Evolutionary conservation across 2,329 filamentous ascomycete species (phyloP), one percentile per base, ranked within the genome.

Genomic region (Cytospora chrysosperma): DNA sequence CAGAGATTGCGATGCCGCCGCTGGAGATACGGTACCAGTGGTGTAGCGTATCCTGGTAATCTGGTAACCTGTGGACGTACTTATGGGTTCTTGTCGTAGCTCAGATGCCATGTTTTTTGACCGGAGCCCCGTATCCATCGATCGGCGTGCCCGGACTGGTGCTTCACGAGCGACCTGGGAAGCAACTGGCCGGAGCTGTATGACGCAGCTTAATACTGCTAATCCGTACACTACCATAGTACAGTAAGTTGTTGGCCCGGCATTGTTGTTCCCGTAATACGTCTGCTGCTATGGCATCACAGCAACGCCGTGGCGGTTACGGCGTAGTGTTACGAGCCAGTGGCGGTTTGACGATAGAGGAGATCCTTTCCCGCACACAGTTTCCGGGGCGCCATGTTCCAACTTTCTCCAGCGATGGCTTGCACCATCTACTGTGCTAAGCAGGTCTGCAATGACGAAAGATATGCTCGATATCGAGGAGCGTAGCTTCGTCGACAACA

Each of bases 81-180:
- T n/a, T n/a, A n/a, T 51, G 51, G 62, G 34, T 52, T 60, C 56
- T 37, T 60, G 52, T 60, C 51, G 62, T 61, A 56, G 62, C 56
- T 56, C 24, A 50, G 26, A 54, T 54, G 59, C 51, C 59, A 55
- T 61, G 58, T 15, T 49, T 61, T 49, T 37, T 37, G 10, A 24
- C 51, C 59, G 59, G 37, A 61, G 10, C 34, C 51, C 49, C 59
- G 51, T 61, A 19, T 61, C 51, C 40, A 37, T 55, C 51, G 59
- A 50, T 55, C 59, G 54, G 54, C 59, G 50, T 55, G 40, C 51
- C 59, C 51, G 40, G 21, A 34, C 37, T 55, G 47, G 51, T n/a
- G 51, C 51, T 28, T 30, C 28, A 43, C 47, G 56, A 52, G 24
- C 17, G 26, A 56, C 50, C 51, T 57, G 34, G 30, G 43, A 51